Evolutionary conservation across 306 rosid species (phyloP).

Genomic region (Cajanus cajan): DNA sequence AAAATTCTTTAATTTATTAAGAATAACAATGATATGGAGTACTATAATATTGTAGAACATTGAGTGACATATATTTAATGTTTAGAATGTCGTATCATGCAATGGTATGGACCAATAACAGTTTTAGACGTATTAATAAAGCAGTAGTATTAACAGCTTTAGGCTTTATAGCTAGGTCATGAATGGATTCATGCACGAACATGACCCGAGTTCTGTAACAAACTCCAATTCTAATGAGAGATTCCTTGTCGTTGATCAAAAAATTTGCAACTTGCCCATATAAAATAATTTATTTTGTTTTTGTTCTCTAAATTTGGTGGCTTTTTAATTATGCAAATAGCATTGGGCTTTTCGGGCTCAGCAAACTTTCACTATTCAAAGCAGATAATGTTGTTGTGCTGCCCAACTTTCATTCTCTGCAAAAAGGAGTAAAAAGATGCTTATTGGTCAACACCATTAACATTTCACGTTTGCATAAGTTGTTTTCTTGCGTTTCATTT

Average conservation of each 20-base stretch:
- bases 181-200: slow-evolving; percentile 12
- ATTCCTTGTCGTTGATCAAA: not conserved
- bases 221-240: not conserved
- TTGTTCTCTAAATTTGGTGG: not conserved
- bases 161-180: not conserved
- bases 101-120: slow-evolving; percentile 6
- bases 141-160: not conserved
- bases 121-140: not conserved
- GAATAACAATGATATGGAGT: not conserved
- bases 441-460: not conserved
- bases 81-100: slow-evolving; percentile 31
- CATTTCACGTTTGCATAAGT: not conserved
- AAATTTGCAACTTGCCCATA: slow-evolving; percentile 19
- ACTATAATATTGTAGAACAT: not conserved
- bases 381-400: not conserved
- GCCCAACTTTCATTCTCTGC: not conserved
- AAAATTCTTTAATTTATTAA: not conserved
- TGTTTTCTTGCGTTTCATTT: not conserved
- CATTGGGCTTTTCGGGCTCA: not conserved
- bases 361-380: not conserved
- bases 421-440: not conserved
- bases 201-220: not conserved
- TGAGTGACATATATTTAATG: not conserved
- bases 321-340: not conserved
- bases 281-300: not conserved